Conservation (phyloP, 2,329 filamentous ascomycete species). For the Fusarium equiseti region DNA sequence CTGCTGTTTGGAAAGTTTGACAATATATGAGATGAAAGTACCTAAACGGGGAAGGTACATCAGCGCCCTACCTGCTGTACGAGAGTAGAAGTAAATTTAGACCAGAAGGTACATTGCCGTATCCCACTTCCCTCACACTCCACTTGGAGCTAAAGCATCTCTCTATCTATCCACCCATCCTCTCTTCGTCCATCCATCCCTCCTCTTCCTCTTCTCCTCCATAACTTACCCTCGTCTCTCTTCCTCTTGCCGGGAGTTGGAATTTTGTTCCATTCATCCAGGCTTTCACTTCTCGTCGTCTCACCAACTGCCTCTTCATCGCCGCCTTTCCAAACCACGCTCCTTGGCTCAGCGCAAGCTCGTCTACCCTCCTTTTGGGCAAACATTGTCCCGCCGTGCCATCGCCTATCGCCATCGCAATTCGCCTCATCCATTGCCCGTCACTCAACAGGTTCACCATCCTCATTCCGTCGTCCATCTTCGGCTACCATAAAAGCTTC, state of each 20-base stretch:
- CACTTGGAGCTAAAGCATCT: slow-evolving; percentile 44
- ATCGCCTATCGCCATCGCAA: slow-evolving; percentile 48
- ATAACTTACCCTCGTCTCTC: slow-evolving; percentile 46
- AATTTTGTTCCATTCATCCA: slow-evolving; percentile 57
- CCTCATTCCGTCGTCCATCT: slow-evolving; percentile 42
- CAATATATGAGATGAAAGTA: slow-evolving; percentile 6
- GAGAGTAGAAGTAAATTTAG: slow-evolving; percentile 31
- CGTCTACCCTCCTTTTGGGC: slow-evolving; percentile 56
- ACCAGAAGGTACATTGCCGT: slow-evolving; percentile 38
- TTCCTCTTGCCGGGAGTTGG: slow-evolving; percentile 51
- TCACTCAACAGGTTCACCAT: slow-evolving; percentile 43
- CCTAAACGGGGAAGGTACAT: slow-evolving; percentile 25
- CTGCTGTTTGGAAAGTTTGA: slow-evolving; percentile 18
- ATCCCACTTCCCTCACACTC: slow-evolving; percentile 37
- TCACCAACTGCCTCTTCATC: slow-evolving; percentile 54
- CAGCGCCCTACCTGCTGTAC: slow-evolving; percentile 17
- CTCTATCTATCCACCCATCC: slow-evolving; percentile 39
- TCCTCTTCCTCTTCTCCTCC: slow-evolving; percentile 40
- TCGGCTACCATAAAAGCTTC: slow-evolving; percentile 41
- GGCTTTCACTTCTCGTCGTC: slow-evolving; percentile 57
- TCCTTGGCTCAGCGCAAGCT: slow-evolving; percentile 55
- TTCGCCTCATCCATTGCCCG: slow-evolving; percentile 44
- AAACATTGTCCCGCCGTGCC: slow-evolving; percentile 51
- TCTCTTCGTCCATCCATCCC: slow-evolving; percentile 42
- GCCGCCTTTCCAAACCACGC: slow-evolving; percentile 52